Conservation (phyloP, 495 filamentous ascomycete genomes). For the Aspergillus conjunctus region DNA sequence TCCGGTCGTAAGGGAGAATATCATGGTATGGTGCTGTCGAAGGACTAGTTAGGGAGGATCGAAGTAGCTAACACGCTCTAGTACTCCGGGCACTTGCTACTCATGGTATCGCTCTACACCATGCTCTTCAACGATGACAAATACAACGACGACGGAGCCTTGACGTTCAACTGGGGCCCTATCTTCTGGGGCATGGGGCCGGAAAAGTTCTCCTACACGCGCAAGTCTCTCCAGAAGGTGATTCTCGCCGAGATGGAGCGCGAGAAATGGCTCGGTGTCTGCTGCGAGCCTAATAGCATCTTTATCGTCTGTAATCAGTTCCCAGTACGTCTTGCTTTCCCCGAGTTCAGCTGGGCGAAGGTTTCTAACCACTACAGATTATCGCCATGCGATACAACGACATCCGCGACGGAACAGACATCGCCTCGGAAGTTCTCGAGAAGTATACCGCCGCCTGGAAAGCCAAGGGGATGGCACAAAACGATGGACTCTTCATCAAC, state of each 20-base stretch:
- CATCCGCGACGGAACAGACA: conserved; percentile 30
- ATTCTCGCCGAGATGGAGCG: conserved; percentile 40
- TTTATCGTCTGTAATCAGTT: conserved; percentile 40
- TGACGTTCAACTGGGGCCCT: conserved; percentile 37
- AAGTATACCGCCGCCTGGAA: conserved; percentile 36
- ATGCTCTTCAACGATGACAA: conserved; percentile 44
- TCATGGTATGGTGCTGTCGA: conserved; percentile 24
- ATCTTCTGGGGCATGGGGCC: conserved; percentile 40
- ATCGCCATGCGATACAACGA: conserved; percentile 38
- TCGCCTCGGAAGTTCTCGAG: conserved; percentile 22
- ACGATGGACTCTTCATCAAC: conserved; percentile 27
- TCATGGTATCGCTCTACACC: conserved; percentile 39
- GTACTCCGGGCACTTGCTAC: conserved; percentile 36
- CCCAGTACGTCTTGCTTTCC: too few species aligned
- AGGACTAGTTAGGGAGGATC: too few species aligned
- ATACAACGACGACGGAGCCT: conserved; percentile 29
- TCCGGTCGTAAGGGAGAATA: conserved; percentile 37
- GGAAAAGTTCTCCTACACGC: conserved; percentile 34
- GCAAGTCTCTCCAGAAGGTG: conserved; percentile 27
- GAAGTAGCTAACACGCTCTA: too few species aligned
- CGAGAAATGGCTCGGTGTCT: conserved; percentile 33
- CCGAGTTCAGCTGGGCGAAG: too few species aligned
- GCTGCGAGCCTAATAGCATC: conserved; percentile 42
- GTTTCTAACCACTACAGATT: conserved; percentile 20
- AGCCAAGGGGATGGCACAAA: conserved; percentile 23